Evolutionary conservation across 2,329 filamentous ascomycete genomes (phyloP).

Genomic region (Scolecobasidium constrictum): DNA sequence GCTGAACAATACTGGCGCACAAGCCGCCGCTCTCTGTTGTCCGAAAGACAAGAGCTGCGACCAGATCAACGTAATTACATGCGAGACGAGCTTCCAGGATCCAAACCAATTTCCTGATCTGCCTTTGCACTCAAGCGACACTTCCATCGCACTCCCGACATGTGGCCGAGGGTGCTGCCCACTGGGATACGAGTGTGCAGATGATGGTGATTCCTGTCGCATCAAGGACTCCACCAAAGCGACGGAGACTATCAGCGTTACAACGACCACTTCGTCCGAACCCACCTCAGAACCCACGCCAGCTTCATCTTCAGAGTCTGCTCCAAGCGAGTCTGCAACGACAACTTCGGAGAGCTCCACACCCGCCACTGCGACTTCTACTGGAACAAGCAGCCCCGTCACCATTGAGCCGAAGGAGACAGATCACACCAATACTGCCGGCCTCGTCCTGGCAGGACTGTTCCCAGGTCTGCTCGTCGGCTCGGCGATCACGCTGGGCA

Average conservation of each 20-base stretch:
- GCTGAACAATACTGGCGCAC: slow-evolving; percentile 47
- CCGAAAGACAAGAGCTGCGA: slow-evolving; percentile 47
- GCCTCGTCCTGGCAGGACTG: slow-evolving; percentile 27
- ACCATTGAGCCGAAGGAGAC: not conserved
- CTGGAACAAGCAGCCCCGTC: not conserved
- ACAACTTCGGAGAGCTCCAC: too few relatives aligned
- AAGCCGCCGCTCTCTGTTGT: slow-evolving; percentile 58
- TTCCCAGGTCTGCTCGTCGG: slow-evolving; percentile 26
- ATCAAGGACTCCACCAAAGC: slow-evolving; percentile 10
- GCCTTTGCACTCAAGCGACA: slow-evolving; percentile 55
- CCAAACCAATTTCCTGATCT: slow-evolving; percentile 44
- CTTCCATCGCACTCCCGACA: slow-evolving; percentile 42
- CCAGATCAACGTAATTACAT: slow-evolving; percentile 53
- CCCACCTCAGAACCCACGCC: not conserved
- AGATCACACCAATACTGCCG: slow-evolving; percentile 9
- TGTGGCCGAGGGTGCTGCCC: slow-evolving; percentile 59
- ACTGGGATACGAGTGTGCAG: slow-evolving; percentile 56
- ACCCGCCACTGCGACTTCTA: not conserved
- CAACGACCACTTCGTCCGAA: not conserved
- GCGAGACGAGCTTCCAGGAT: slow-evolving; percentile 53
- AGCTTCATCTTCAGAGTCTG: not conserved
- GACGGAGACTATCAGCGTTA: not conserved
- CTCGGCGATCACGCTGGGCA: slow-evolving; percentile 1
- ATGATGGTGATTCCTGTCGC: slow-evolving; percentile 17
- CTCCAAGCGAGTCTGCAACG: too few relatives aligned